Evolutionary conservation across 257 asterid genomes (phyloP), one percentile per base, ranked within the genome.

Genomic region (Cordia subcordata): DNA sequence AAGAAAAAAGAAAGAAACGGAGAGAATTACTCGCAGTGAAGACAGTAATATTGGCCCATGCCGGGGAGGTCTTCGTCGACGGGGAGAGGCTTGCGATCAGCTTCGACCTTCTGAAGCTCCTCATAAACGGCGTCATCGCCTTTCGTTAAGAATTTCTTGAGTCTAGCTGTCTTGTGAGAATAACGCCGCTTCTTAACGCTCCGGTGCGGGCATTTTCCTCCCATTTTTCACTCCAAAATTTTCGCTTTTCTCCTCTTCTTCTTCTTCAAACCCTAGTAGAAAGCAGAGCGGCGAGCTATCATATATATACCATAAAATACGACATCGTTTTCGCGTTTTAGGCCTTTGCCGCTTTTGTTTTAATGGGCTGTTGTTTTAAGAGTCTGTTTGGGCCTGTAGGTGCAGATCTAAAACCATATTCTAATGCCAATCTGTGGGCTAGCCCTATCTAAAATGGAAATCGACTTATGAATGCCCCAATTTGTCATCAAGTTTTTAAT

Each of bases 151-250:
- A 89, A 89, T 53, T 84, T 86, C 35, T 77, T 45, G 13, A 93
- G 82, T 57, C 96, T 78, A 16, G 57, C 68, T 1, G 88, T 64
- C 62, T 83, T 89, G 64, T 89, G 95, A 54, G 95, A 84, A 75
- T 84, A 74, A 0, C 76, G 63, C 5, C 78, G 63, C 67, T 72
- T 67, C 74, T 67, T 67, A 35, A 84, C 89, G 53, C 87, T 79
- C 56, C 95, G 61, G 71, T 85, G 90, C 1, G 96, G 99, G 66
- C 99, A 92, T 72, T 92, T 92, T n/a, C 97, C 97, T 55, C 99
- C 99, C 99, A 92, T 92, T 55, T 32, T 53, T 54, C n/a, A 19
- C 58, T 15, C 55, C 44, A 53, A 18, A 5, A 44, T 15, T 27
- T 33, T 17, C 27, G 37, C 60, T 44, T 53, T 65, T 6, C 10